Conservation (phyloP, 163 green algal genomes). For the Chlorella variabilis region DNA sequence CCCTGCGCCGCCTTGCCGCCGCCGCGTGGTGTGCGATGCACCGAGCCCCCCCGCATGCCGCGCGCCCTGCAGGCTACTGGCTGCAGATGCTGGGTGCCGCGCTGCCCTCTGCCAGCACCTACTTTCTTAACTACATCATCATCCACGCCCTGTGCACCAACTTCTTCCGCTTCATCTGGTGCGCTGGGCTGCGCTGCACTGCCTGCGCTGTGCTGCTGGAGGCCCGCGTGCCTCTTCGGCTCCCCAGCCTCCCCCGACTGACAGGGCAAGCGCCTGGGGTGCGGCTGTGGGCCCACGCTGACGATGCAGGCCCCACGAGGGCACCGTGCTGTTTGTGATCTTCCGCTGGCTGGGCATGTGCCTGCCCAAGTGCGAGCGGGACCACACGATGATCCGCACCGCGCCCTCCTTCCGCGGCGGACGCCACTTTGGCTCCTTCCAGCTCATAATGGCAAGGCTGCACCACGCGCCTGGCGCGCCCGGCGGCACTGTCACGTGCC, state of each 20-base stretch:
- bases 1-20: too few relatives aligned
- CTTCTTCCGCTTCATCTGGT: constrained; percentile 32
- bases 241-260: too few relatives aligned
- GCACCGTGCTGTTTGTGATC: constrained; percentile 31
- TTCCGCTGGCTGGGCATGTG: constrained; percentile 13
- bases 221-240: too few relatives aligned
- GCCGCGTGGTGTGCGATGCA: too few relatives aligned
- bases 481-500: too few relatives aligned
- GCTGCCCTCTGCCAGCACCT: constrained; percentile 8
- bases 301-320: constrained; percentile 19
- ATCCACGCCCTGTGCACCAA: constrained; percentile 29
- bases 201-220: too few relatives aligned
- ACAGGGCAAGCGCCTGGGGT: too few relatives aligned
- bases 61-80: constrained; percentile 10
- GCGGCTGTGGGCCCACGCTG: too few relatives aligned
- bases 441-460: constrained; percentile 2
- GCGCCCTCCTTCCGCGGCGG: not conserved
- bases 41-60: too few relatives aligned
- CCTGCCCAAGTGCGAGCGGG: not conserved
- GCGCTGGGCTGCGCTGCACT: not conserved
- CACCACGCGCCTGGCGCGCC: too few relatives aligned
- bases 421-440: constrained; percentile 17
- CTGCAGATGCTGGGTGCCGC: constrained; percentile 6
- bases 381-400: constrained; percentile 12
- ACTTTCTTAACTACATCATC: constrained; percentile 31